Evolutionary conservation across 441 rosid species (phyloP), one percentile per base, ranked within the genome.

Genomic region (Hura crepitans): DNA sequence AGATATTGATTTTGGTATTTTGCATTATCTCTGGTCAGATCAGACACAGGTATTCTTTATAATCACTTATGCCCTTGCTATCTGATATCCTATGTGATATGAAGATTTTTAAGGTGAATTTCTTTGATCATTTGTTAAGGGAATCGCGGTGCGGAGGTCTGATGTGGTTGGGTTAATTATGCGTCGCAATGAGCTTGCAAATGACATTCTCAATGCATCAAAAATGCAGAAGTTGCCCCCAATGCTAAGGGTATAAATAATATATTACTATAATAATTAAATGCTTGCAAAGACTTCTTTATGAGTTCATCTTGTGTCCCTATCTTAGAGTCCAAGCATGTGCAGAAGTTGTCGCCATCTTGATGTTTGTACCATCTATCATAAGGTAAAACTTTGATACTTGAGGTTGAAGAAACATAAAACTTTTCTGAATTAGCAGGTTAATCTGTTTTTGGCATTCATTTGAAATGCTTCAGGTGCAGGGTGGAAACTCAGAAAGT

Each of bases 131-230:
- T 64, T 61, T 79, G 72, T 81, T 58, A 71, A 96, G 99, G 99
- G 98, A 69, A 81, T 96, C 63, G 72, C 72, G 62, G 92, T 87
- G 79, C 88, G 82, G 72, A 84, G 99, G 84, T 86, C 93, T 72
- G 98, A 96, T 77, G 77, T 96, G 84, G 84, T 93, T 79, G 99
- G 98, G 75, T 72, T 96, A 77, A 89, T 96, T 54, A 93, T 93
- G 85, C 96, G 96, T 31, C 96, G 99, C 56, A 96, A 96, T 89
- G 98, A 93, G 78, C 90, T 93, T 61, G 98, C 98, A 75, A 84
- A 78, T 77, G 88, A 86, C 75, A 86, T 96, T 78, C 86, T 88
- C 27, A 82, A 84, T 86, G 98, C 98, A 27, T 86, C 86, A 69
- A 86, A 82, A 70, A 75, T 78, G 28, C 97, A 93, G 72, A 84